Evolutionary conservation across 805 yeast genomes (phyloP).

Genomic region (Wickerhamiella domercqiae): DNA sequence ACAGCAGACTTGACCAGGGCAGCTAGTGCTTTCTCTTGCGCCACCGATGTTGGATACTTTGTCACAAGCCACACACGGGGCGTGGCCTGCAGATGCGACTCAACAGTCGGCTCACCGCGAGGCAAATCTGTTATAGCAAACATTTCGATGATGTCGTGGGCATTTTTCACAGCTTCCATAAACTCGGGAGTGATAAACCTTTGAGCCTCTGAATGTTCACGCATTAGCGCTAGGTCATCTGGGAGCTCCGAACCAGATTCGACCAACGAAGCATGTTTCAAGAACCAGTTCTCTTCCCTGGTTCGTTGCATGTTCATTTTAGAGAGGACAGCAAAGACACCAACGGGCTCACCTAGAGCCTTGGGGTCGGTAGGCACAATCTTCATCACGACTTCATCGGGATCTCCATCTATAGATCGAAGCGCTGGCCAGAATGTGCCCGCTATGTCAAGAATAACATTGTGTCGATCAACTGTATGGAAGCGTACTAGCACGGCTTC

Average conservation of each 20-base stretch:
- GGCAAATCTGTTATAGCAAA: conserved; percentile 79
- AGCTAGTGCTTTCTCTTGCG: conserved; percentile 36
- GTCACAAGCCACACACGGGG: conserved; percentile 38
- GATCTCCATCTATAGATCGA: conserved; percentile 32
- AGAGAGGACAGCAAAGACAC: conserved; percentile 72
- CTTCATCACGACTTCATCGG: conserved; percentile 44
- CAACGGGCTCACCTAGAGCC: conserved; percentile 50
- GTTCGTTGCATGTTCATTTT: conserved; percentile 65
- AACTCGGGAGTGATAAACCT: conserved; percentile 37
- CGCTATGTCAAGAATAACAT: conserved; percentile 47
- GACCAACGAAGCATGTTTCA: conserved; percentile 70
- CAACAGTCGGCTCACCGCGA: conserved; percentile 47
- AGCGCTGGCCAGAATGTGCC: conserved; percentile 48
- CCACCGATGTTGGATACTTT: conserved; percentile 33
- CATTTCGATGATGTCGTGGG: conserved; percentile 39
- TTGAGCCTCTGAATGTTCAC: conserved; percentile 72
- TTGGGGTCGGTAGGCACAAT: conserved; percentile 35
- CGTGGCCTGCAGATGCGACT: conserved; percentile 19
- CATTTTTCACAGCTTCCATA: conserved; percentile 26
- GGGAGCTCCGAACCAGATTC: conserved; percentile 60
- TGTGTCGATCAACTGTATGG: conserved; percentile 65
- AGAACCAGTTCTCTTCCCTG: conserved; percentile 63
- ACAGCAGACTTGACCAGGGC: conserved; percentile 41
- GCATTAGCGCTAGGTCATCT: conserved; percentile 66
- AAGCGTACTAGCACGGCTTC: conserved; percentile 46